Percentiles rank a stretch among this genome's conserved stretches.
Conservation (phyloP, 176 grass and related monocot genomes). For the Paspalum vaginatum region DNA sequence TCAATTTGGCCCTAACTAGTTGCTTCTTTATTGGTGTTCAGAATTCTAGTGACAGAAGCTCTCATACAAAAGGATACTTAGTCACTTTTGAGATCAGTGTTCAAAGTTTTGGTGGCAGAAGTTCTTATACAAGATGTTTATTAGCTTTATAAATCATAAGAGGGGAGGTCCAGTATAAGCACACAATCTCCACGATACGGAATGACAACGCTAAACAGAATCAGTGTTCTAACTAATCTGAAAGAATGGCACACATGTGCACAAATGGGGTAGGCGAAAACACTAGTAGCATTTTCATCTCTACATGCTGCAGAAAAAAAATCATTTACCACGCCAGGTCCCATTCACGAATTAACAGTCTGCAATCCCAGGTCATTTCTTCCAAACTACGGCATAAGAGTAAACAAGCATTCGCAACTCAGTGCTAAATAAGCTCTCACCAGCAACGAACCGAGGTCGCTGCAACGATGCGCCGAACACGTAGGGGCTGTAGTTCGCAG, state of each 20-base stretch:
- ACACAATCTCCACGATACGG: background rate
- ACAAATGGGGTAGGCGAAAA: background rate
- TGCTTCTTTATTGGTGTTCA: background rate
- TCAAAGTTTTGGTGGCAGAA: slow-evolving; percentile 2
- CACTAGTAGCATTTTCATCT: background rate
- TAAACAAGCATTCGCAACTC: slow-evolving; percentile 3
- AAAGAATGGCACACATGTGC: background rate
- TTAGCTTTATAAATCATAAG: background rate
- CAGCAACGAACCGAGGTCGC: slow-evolving; percentile 91
- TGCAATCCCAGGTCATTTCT: background rate
- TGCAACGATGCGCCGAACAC: slow-evolving; percentile 85
- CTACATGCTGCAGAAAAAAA: background rate
- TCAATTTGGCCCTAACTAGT: background rate
- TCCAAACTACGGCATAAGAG: background rate
- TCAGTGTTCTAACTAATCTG: slow-evolving; percentile 28
- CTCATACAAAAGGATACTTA: background rate
- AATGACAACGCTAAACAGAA: background rate
- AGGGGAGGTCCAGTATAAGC: background rate
- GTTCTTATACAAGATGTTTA: background rate
- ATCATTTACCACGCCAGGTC: background rate
- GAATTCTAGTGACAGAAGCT: background rate
- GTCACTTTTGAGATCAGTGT: background rate
- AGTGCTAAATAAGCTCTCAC: slow-evolving; percentile 43
- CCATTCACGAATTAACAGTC: background rate
- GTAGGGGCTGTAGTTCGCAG: slow-evolving; percentile 69